Evolutionary conservation across 75 land plant genomes (phyloP), one percentile per base, ranked within the genome.

Genomic region (Selaginella moellendorffii): DNA sequence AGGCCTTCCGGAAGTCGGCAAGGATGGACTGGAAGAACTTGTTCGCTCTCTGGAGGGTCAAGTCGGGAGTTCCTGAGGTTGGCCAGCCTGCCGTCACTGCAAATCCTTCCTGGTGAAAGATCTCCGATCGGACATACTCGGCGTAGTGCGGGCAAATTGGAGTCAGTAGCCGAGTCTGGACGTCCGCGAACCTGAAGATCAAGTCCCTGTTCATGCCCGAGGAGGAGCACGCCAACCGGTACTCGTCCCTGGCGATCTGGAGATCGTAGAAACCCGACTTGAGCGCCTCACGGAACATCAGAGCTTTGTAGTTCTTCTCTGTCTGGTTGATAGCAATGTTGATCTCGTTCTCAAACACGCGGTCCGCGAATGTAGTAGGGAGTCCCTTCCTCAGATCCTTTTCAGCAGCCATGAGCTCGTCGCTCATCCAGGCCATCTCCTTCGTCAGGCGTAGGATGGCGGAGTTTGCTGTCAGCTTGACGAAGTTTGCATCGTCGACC

Each of bases 401-500:
- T 27, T 89, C 83, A 27, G 86, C 81, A 1, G 42, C 51, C n/a
- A 46, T 18, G 52, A 46, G 52, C 14, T 10, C 52, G 52, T 18
- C 52, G 18, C 18, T 10, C 10, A 18, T 10, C 10, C 52, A 10
- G 14, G 52, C 18, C 52, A 10, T 10, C 10, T 46, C 22, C 14
- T 89, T 89, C n/a, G 96, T 89, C 17, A 89, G 72, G 18, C 87
- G 84, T 23, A 89, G 63, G 36, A 89, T 89, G 10, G 90, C 96
- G 53, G 96, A 73, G 76, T 89, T 86, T 12, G 96, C 90, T 24
- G 96, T 89, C 21, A 85, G 86, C 72, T 77, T 83, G 1, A 86
- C 96, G 65, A 89, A 89, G 64, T 89, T 89, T 1, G 96, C 96
- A 75, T 89, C 96, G 72, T 89, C 96, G 69, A 86, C 80, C 2